Evolutionary conservation across 2,329 filamentous ascomycete species (phyloP).

Genomic region (Nigrospora oryzae): DNA sequence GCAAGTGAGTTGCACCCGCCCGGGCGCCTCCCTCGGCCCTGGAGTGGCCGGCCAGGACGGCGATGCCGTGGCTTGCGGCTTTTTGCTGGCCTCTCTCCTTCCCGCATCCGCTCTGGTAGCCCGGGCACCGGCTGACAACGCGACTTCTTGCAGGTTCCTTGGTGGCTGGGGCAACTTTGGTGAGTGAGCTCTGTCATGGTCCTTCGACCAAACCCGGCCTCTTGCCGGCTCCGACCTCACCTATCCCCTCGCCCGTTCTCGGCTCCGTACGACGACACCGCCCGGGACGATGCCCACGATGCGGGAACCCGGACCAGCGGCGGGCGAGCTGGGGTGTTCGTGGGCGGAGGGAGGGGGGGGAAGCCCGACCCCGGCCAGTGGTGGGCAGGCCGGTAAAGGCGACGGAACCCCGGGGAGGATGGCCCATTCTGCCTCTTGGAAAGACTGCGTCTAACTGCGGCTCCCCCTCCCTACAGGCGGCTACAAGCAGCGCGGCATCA

Average conservation of each 20-base stretch:
- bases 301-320: no score
- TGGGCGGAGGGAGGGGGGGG: no score
- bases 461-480: conserved; percentile 31
- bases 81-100: no score
- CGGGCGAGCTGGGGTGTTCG: no score
- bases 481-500: conserved; percentile 54
- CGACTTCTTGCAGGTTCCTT: conserved; percentile 49
- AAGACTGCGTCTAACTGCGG: conserved; percentile 4
- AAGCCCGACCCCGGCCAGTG: no score
- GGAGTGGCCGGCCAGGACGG: background rate
- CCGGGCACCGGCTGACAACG: background rate
- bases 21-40: conserved; percentile 16
- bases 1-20: conserved; percentile 28
- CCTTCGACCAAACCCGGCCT: no score
- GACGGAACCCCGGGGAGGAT: no score
- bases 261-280: no score
- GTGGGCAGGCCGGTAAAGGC: no score
- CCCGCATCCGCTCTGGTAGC: background rate
- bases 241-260: no score
- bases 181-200: conserved; percentile 35
- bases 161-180: conserved; percentile 69
- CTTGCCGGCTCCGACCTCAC: no score
- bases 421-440: background rate
- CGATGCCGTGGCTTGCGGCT: background rate
- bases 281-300: no score